phyloP scores from a whole-genome alignment of 108 stramenopile species.

The Skeletonema grethae region DNA sequence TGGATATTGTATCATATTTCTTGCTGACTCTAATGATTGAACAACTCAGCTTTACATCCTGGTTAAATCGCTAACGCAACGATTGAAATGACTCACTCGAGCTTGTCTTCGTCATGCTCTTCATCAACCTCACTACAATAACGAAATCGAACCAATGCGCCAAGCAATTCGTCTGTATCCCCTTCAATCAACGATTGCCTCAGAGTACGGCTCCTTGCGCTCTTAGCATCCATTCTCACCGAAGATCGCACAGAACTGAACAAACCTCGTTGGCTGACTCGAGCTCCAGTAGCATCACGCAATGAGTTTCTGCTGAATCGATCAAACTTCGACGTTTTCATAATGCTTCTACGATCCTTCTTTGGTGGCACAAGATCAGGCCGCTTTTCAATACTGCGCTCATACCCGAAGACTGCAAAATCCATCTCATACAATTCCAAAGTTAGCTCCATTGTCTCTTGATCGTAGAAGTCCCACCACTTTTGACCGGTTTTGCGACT shows the following conservation, averaged over 20 bases:
- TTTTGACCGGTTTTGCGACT: constrained; percentile 41
- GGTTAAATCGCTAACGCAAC: neutral
- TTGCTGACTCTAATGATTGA: constrained; percentile 6
- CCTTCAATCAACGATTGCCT: neutral
- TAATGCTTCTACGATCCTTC: constrained; percentile 8
- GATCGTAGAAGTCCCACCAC: constrained; percentile 63
- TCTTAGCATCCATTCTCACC: neutral
- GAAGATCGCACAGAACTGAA: constrained; percentile 9
- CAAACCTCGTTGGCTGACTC: neutral
- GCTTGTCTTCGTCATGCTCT: neutral
- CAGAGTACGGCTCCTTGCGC: neutral
- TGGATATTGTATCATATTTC: neutral
- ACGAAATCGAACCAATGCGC: constrained; percentile 1
- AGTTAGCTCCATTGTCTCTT: constrained; percentile 63
- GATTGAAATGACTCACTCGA: neutral
- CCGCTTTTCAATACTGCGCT: constrained; percentile 33
- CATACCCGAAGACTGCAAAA: constrained; percentile 64
- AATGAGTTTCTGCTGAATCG: constrained; percentile 24
- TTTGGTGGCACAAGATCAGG: constrained; percentile 50
- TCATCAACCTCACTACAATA: neutral
- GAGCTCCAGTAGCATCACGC: neutral
- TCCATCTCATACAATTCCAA: constrained; percentile 65
- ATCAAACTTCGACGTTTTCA: constrained; percentile 6
- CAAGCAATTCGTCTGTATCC: neutral
- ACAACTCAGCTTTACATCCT: constrained; percentile 22